Evolutionary conservation across 75 land plant species (phyloP).

Genomic region (Pinus taeda): DNA sequence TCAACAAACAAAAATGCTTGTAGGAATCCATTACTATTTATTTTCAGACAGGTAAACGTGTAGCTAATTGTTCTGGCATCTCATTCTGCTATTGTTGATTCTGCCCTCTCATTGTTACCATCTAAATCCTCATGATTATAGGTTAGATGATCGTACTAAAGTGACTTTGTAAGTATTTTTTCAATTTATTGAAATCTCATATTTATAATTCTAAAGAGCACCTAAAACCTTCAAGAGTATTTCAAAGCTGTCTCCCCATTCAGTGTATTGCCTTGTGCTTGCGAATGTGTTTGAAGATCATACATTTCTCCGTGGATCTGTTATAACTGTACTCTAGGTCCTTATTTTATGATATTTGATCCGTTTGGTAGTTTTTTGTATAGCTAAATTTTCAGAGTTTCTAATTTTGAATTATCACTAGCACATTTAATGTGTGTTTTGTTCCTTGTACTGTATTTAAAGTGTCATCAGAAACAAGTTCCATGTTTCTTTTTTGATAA

Average conservation of each 20-base stretch:
- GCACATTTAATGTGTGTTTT: background rate
- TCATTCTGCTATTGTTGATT: background rate
- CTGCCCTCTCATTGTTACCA: background rate
- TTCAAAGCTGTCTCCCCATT: background rate
- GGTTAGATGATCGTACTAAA: constrained; percentile 1
- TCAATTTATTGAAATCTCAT: background rate
- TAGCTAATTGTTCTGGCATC: background rate
- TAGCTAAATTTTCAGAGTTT: background rate
- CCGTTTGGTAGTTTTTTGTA: background rate
- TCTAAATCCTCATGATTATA: background rate
- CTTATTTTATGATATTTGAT: background rate
- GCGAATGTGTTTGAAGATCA: background rate
- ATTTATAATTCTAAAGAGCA: background rate
- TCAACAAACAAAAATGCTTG: constrained; percentile 3
- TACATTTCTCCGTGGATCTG: background rate
- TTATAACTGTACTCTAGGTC: background rate
- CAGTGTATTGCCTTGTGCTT: background rate
- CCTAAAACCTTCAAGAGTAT: background rate
- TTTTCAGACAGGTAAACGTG: background rate
- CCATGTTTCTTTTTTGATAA: background rate
- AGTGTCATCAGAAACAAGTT: background rate
- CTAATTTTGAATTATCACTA: background rate
- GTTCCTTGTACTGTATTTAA: background rate
- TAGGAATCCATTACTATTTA: constrained; percentile 3
- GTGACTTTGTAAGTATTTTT: constrained; percentile 1